A percentile compares a stretch with the other conserved stretches of the same genome.
phyloP scores from a whole-genome alignment of 345 rosid genomes.

The Brassica incana region DNA sequence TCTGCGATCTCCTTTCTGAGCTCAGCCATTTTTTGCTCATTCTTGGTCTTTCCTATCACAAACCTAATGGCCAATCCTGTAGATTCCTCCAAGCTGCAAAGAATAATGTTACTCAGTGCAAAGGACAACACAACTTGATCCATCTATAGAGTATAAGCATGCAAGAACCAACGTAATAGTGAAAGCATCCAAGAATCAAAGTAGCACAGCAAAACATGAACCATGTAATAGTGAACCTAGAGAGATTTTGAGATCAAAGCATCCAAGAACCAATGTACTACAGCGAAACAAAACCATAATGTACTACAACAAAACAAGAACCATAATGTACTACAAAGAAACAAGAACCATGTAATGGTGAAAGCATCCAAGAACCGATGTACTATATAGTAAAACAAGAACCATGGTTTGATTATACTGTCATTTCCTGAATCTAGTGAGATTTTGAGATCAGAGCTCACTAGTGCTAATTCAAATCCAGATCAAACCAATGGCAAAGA shows the following conservation, averaged over 20 bases:
- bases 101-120: neutral
- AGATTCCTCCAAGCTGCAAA: conserved; percentile 77
- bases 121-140: neutral
- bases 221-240: neutral
- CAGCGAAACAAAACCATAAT: too few relatives aligned
- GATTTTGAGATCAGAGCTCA: neutral
- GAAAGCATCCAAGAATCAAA: too few relatives aligned
- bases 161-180: neutral
- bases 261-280: neutral
- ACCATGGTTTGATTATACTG: too few relatives aligned
- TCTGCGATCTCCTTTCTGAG: conserved; percentile 68
- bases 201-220: neutral
- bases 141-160: neutral
- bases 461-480: conserved; percentile 20
- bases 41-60: conserved; percentile 69
- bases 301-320: too few relatives aligned
- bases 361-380: neutral
- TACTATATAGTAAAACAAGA: too few relatives aligned
- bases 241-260: neutral
- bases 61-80: conserved; percentile 82
- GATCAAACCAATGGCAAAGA: conserved; percentile 6
- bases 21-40: conserved; percentile 58
- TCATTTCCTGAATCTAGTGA: neutral
- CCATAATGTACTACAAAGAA: neutral
- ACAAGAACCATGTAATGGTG: neutral